phyloP scores from a whole-genome alignment of 2,329 filamentous ascomycete species.

The Dactylellina sp. region DNA sequence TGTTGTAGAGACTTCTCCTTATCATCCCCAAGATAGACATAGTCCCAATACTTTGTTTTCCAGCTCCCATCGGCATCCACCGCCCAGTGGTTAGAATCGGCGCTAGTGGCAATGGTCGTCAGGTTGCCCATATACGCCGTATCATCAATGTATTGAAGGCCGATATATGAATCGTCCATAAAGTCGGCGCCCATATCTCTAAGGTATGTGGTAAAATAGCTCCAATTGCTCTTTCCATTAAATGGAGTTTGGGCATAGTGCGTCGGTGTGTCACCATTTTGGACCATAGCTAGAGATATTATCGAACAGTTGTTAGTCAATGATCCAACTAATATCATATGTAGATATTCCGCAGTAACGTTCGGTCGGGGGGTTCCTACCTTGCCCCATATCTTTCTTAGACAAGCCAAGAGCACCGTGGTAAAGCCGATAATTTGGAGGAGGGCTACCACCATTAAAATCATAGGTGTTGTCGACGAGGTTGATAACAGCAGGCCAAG shows the following conservation, averaged over 20 bases:
- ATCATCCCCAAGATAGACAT: neutral
- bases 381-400: constrained; percentile 21
- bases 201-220: constrained; percentile 48
- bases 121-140: neutral
- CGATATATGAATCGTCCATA: constrained; percentile 26
- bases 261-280: neutral
- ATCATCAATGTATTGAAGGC: constrained; percentile 28
- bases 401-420: constrained; percentile 34
- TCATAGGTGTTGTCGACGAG: constrained; percentile 41
- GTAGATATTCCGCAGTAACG: too few relatives aligned
- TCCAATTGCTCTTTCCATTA: constrained; percentile 12
- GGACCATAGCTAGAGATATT: neutral
- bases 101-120: neutral
- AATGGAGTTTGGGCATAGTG: constrained; percentile 32
- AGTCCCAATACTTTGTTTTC: constrained; percentile 31
- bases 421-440: constrained; percentile 13
- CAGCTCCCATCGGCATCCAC: constrained; percentile 34
- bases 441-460: constrained; percentile 1
- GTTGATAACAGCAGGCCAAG: constrained; percentile 24
- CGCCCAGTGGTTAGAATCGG: constrained; percentile 5
- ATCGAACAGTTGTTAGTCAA: too few relatives aligned
- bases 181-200: constrained; percentile 11
- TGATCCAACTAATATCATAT: too few relatives aligned
- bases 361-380: too few relatives aligned
- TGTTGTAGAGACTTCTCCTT: neutral